phyloP scores from a whole-genome alignment of 371 early-diverging fungal genomes.

The Rhizopus sp. region DNA sequence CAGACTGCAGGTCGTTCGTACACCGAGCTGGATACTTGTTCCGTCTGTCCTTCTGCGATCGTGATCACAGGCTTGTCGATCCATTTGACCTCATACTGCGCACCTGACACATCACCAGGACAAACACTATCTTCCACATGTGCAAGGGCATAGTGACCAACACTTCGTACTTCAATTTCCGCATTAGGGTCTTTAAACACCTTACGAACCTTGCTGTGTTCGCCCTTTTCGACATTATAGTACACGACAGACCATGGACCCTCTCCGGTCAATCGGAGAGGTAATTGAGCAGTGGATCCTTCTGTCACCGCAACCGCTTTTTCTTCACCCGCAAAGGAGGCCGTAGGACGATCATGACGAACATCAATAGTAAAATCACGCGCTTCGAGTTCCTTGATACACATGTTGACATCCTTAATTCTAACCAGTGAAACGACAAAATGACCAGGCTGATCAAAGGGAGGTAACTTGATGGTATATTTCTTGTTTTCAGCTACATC shows the following conservation, averaged over 20 bases:
- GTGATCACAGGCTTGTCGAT: conserved; percentile 43
- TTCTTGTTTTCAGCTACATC: conserved; percentile 28
- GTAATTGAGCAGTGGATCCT: conserved; percentile 32
- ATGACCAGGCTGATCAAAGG: conserved; percentile 37
- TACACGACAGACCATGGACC: conserved; percentile 49
- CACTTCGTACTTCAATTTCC: conserved; percentile 28
- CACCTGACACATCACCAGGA: conserved; percentile 41
- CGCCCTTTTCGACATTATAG: conserved; percentile 34
- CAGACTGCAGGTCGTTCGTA: conserved; percentile 49
- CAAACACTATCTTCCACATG: conserved; percentile 50
- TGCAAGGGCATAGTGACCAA: conserved; percentile 47
- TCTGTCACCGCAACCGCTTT: conserved; percentile 31
- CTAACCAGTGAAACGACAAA: conserved; percentile 46
- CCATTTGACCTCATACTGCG: conserved; percentile 36
- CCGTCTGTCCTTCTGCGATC: conserved; percentile 31
- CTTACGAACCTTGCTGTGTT: conserved; percentile 10
- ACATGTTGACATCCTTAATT: conserved; percentile 47
- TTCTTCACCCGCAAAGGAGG: conserved; percentile 32
- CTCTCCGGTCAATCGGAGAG: conserved; percentile 49
- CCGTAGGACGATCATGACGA: conserved; percentile 51
- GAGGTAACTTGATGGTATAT: conserved; percentile 39
- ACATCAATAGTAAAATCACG: conserved; percentile 50
- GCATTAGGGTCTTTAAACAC: conserved; percentile 49
- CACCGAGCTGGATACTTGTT: conserved; percentile 11
- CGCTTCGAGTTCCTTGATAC: conserved; percentile 44